Base-by-base conservation (phyloP, 1,139 yeast species). In the Debaryomyces coudertii region DNA sequence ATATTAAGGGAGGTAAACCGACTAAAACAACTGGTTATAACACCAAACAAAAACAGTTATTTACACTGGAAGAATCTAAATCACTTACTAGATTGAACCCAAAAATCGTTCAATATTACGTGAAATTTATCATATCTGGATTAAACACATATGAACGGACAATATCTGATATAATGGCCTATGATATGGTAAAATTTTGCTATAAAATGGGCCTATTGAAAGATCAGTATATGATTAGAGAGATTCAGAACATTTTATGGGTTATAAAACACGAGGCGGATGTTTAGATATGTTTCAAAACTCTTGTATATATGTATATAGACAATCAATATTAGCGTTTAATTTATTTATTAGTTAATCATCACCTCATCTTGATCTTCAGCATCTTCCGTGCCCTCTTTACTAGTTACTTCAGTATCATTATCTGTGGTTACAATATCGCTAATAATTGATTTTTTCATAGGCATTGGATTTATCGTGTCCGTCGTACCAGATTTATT, bases 391-490 rank as follows among this genome's bases (percentile, higher is more conserved):
- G 43, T 46, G 24, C 44, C 53, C 22, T 55, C 57, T 25, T 56
- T 62, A 40, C 50, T 50, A 6, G 58, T 53, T 42, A 60, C 28
- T 12, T 38, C 41, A 8, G 36, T 24, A 3, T 44, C 47, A 12
- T 52, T 52, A 15, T 55, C 59, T 24, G 47, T 48, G 4, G 57
- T 52, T 35, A 70, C 68, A 40, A 73, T 61, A 51, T 71, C 72
- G 46, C 63, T 66, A 18, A 72, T 64, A 3, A 64, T 67, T 1
- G 77, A 69, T 52, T 70, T 73, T 45, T 63, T 68, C 7, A 61
- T 51, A n/a, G 40, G 40, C 31, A 25, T 15, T 27, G 41, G 41
- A 15, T 18, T 8, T 5, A 65, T 63, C 6, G 53, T 53, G 9
- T 49, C 46, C 23, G 46, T 44, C 12, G 52, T 31, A 20, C 5